phyloP scores from a whole-genome alignment of 129 eudicot species.

The Lactuca saligna region DNA sequence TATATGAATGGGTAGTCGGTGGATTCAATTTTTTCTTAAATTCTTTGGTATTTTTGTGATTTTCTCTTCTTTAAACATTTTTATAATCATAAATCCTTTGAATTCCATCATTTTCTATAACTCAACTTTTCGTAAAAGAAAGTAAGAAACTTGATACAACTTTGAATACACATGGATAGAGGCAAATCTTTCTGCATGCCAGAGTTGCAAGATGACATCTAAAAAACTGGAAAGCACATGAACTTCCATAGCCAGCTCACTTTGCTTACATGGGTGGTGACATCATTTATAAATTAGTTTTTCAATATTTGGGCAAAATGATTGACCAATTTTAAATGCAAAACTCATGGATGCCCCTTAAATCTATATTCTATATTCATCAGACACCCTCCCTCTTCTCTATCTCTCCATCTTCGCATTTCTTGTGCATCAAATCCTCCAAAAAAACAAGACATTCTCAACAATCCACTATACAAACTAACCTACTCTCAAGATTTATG shows the following conservation, averaged over 20 bases:
- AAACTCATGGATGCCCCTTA: not conserved
- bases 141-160: too few relatives aligned
- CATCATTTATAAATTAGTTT: slow-evolving; percentile 13
- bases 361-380: slow-evolving; percentile 14
- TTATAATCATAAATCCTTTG: too few relatives aligned
- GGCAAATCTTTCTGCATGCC: slow-evolving; percentile 10
- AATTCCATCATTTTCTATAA: too few relatives aligned
- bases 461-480: slow-evolving; percentile 8
- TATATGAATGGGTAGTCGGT: too few relatives aligned
- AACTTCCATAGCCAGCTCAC: slow-evolving; percentile 14
- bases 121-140: too few relatives aligned
- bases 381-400: not conserved
- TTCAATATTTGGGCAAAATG: slow-evolving; percentile 13
- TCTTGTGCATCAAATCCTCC: slow-evolving; percentile 23
- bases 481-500: slow-evolving; percentile 20
- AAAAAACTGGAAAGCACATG: not conserved
- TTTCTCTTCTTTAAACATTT: too few relatives aligned
- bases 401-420: slow-evolving; percentile 29
- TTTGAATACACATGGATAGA: not conserved
- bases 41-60: too few relatives aligned
- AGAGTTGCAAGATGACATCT: slow-evolving; percentile 18
- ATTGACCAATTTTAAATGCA: slow-evolving; percentile 15
- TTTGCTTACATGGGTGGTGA: slow-evolving; percentile 23
- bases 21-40: too few relatives aligned
- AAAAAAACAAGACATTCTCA: slow-evolving; percentile 1